Base-by-base conservation (phyloP, 129 eudicot genomes). In the Chrysanthemum seticuspe region DNA sequence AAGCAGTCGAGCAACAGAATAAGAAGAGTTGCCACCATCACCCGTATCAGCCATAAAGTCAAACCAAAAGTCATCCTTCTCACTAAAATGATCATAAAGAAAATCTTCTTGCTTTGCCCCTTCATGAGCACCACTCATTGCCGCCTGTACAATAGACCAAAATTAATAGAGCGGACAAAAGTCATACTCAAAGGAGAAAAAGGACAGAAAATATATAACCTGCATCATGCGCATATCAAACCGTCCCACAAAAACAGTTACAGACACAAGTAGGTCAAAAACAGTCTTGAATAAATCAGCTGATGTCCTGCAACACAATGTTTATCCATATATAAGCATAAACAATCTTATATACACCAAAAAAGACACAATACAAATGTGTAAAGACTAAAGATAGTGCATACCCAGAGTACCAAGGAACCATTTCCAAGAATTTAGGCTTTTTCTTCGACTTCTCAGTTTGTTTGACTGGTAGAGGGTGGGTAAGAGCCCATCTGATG, bases 201-300 rank as follows among this genome's bases (percentile, higher is more conserved):
- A 31, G 10, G 7, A 16, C 9, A 47, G 31, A 75, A 11, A 15
- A 25, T 23, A 6, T 23, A 29, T 49, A 79, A 92, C 98, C 98
- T 93, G 98, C 98, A 93, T 93, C 92, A 93, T 82, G 36, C 98
- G 98, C 98, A 93, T 93, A 79, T 93, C 98, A 79, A 93, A 93
- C 40, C 98, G 87, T 52, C 98, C 98, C 75, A 93, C 89, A 68
- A 93, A 93, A 55, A 93, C 95, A 40, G 98, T 89, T 57, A 93
- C 97, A 16, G 97, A 93, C 12, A 93, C 98, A 58, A 93, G 85
- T 65, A 93, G 96, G 64, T 93, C 98, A 80, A 89, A 93, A 36
- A 82, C 89, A 14, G 98, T 93, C 85, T 93, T 93, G 50, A 93
- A 87, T 29, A 93, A 84, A 86, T 93, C 98, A 77, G 97, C 96